These are phyloP conservation scores for Epichloe gansuensis DNA, from an alignment of 2,329 filamentous ascomycete genomes.

Conservation along the genomic window DNA sequence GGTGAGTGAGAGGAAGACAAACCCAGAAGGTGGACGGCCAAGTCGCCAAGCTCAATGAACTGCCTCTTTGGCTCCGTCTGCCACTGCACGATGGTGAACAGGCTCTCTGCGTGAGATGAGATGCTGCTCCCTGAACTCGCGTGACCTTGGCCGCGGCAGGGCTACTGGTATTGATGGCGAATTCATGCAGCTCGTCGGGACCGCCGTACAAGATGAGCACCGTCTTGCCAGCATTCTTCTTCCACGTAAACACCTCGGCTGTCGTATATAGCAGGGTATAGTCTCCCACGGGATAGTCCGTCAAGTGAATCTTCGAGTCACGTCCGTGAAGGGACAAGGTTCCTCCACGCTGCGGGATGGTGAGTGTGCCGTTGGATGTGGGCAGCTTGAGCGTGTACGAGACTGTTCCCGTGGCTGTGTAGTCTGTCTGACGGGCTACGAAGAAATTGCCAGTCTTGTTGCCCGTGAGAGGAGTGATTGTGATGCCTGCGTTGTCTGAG, in stretches of 20 bases:
- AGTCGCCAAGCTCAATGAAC: constrained; percentile 21
- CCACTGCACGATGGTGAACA: constrained; percentile 21
- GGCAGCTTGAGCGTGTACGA: constrained; percentile 52
- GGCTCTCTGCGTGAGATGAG: constrained; percentile 10
- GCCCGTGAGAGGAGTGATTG: constrained; percentile 49
- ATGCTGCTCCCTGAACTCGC: constrained; percentile 17
- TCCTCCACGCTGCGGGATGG: constrained; percentile 46
- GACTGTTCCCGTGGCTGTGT: constrained; percentile 43
- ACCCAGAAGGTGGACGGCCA: constrained; percentile 31
- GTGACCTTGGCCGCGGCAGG: constrained; percentile 6
- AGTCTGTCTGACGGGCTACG: constrained; percentile 54
- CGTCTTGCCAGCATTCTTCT: constrained; percentile 46
- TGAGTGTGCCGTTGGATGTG: constrained; percentile 44
- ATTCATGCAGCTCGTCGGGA: constrained; percentile 48
- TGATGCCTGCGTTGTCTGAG: constrained; percentile 37
- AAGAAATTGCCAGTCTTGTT: constrained; percentile 48
- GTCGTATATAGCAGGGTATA: constrained; percentile 53
- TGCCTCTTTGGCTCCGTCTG: constrained; percentile 16
- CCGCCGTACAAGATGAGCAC: constrained; percentile 54
- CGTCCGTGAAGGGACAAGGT: constrained; percentile 46
- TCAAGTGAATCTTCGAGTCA: constrained; percentile 57
- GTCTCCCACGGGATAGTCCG: constrained; percentile 52
- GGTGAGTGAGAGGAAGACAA: constrained; percentile 1
- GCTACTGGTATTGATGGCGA: constrained; percentile 34
- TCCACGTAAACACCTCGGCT: constrained; percentile 59